These are phyloP conservation scores for Akanthomyces lecanii DNA, from an alignment of 2,329 filamentous ascomycete genomes.

Conservation along the genomic window DNA sequence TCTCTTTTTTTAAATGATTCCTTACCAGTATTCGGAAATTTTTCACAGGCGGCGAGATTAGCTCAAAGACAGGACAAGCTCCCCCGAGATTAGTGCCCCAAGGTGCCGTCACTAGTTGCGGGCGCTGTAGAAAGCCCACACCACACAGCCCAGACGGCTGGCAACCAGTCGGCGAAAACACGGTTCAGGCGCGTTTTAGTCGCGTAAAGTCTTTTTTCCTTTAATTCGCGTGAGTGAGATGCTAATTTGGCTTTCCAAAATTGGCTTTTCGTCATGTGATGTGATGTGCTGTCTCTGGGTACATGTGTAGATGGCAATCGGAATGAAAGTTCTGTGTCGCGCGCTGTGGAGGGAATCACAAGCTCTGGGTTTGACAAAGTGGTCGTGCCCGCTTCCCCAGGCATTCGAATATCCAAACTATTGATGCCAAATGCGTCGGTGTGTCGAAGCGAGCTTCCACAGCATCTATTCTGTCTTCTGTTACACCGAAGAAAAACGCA, in stretches of 20 bases:
- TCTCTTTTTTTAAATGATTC: background rate
- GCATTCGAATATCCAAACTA: background rate
- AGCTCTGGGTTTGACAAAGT: background rate
- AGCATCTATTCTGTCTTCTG: background rate
- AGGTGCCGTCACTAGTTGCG: background rate
- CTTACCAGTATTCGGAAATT: background rate
- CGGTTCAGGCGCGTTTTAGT: background rate
- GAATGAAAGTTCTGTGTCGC: background rate
- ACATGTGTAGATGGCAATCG: background rate
- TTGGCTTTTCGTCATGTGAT: background rate
- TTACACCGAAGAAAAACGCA: too few species aligned
- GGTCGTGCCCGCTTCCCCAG: background rate
- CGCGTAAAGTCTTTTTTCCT: constrained; percentile 3
- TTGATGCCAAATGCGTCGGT: background rate
- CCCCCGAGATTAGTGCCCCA: constrained; percentile 2
- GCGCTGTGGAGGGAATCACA: background rate
- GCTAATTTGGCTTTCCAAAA: background rate
- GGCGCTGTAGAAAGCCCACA: background rate
- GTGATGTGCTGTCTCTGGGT: background rate
- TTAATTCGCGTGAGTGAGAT: background rate
- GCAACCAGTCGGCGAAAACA: constrained; percentile 8
- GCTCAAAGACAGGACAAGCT: background rate
- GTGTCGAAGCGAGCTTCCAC: background rate
- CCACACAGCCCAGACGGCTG: background rate
- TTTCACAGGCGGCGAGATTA: background rate